A percentile compares a stretch with the other conserved stretches of the same genome.
These are phyloP conservation scores for Rhodomyrtus psidioides DNA, from an alignment of 441 rosid genomes.

Conservation along the genomic window DNA sequence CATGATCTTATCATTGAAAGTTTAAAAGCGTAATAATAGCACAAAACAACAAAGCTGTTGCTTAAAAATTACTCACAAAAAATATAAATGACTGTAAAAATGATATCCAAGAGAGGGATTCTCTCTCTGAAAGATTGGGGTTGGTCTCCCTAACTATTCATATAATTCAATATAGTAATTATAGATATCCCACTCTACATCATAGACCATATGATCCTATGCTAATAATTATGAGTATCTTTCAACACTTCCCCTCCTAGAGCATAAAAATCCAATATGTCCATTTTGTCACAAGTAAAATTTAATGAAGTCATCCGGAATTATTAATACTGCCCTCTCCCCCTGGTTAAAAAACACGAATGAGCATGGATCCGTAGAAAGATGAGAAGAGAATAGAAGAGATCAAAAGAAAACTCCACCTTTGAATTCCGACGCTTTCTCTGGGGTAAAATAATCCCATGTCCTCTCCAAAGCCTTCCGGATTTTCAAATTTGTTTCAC, in stretches of 20 bases:
- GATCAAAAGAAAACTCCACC: conserved; percentile 28
- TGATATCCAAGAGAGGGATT: not conserved
- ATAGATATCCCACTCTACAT: not conserved
- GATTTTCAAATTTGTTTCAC: conserved; percentile 98
- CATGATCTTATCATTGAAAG: not conserved
- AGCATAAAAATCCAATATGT: not conserved
- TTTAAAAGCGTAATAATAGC: not conserved
- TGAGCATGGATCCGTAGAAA: not conserved
- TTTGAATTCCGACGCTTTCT: conserved; percentile 84
- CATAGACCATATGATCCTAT: not conserved
- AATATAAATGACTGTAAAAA: not conserved
- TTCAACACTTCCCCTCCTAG: not conserved
- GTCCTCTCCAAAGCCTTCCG: conserved; percentile 98
- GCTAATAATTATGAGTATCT: not conserved
- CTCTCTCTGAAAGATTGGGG: not conserved
- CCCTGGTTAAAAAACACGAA: not conserved
- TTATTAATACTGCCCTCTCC: not conserved
- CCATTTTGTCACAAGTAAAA: not conserved
- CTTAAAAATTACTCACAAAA: not conserved
- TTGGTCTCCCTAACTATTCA: not conserved
- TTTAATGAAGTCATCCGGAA: not conserved
- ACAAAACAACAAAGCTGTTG: not conserved
- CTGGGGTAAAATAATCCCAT: conserved; percentile 91
- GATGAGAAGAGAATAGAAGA: not conserved
- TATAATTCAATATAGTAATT: not conserved